A percentile compares a stretch with the other conserved stretches of the same genome.
Evolutionary conservation across 306 rosid species (phyloP).

Genomic region (Rosa chinensis): DNA sequence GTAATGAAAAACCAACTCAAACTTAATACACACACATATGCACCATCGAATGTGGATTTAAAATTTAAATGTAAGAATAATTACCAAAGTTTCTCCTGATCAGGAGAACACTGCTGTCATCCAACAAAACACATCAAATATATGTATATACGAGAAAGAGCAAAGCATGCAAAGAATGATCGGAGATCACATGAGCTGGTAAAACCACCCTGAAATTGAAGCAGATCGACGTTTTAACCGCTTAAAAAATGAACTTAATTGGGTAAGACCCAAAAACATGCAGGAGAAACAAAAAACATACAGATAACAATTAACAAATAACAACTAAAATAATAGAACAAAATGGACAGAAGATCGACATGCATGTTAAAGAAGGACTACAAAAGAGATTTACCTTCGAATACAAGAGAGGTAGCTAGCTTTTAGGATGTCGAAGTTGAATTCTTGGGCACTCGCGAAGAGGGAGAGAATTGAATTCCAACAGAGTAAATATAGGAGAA

Average conservation of each 20-base stretch:
- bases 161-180: constrained; percentile 12
- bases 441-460: constrained; percentile 1
- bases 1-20: not conserved
- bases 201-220: not conserved
- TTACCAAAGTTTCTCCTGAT: not conserved
- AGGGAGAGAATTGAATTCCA: not conserved
- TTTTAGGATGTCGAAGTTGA: not conserved
- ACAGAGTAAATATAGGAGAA: not conserved
- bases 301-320: too few species aligned
- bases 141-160: not conserved
- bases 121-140: not conserved
- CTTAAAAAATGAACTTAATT: not conserved
- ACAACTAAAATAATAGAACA: too few species aligned
- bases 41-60: not conserved
- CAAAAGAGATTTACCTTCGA: constrained; percentile 11
- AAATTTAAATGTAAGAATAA: not conserved
- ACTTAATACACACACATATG: not conserved
- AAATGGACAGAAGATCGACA: not conserved
- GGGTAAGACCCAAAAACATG: constrained; percentile 4
- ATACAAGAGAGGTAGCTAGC: not conserved
- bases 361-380: not conserved
- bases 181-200: not conserved
- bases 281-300: not conserved
- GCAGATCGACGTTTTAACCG: not conserved
- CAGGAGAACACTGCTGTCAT: not conserved